phyloP scores from a whole-genome alignment of 805 yeast genomes.

The Yueomyces sinensis region DNA sequence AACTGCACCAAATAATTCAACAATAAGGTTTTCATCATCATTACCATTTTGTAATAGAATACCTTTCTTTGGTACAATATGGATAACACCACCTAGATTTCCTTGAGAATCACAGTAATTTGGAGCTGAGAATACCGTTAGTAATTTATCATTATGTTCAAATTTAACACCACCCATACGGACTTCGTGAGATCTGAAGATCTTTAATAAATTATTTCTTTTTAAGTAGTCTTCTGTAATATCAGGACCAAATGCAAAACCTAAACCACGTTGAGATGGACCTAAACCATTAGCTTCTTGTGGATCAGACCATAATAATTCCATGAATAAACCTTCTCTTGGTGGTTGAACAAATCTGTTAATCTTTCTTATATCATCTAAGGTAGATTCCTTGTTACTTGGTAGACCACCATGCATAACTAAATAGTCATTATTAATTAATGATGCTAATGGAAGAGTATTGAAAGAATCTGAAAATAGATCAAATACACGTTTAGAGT shows the following conservation, averaged over 20 bases:
- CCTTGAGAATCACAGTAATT: constrained; percentile 92
- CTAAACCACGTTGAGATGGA: constrained; percentile 88
- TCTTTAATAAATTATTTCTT: constrained; percentile 55
- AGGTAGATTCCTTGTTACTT: constrained; percentile 55
- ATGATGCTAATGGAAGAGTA: constrained; percentile 72
- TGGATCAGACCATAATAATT: constrained; percentile 95
- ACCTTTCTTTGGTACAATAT: constrained; percentile 35
- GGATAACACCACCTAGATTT: constrained; percentile 80
- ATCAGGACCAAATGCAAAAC: constrained; percentile 95
- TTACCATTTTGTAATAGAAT: constrained; percentile 27
- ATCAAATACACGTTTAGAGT: constrained; percentile 63
- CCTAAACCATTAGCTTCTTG: constrained; percentile 66
- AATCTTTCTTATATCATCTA: constrained; percentile 61
- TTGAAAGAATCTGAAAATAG: constrained; percentile 81
- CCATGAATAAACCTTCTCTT: constrained; percentile 88
- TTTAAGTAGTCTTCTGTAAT: constrained; percentile 70
- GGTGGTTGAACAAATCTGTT: constrained; percentile 81
- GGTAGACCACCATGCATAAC: constrained; percentile 95
- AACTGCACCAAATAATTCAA: constrained; percentile 61
- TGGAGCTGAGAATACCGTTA: constrained; percentile 97
- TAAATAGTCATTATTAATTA: constrained; percentile 64
- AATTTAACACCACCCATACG: constrained; percentile 80
- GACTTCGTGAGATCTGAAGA: constrained; percentile 91
- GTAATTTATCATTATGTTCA: constrained; percentile 75
- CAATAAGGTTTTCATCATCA: constrained; percentile 36